Conservation (phyloP, 805 yeast genomes). For the Metschnikowia gelsemii region DNA sequence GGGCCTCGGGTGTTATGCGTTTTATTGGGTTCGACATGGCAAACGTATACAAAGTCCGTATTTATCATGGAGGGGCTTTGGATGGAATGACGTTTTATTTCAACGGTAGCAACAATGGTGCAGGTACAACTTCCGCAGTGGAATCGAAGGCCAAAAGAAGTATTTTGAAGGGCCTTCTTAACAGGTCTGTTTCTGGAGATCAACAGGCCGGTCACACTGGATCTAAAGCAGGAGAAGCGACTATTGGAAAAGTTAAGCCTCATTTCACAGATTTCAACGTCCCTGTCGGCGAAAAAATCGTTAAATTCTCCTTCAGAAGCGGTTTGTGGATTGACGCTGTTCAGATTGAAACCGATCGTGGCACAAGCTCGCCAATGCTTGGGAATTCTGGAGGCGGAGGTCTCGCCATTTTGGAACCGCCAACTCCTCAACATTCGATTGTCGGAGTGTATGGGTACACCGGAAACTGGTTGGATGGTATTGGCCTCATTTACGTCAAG, state of each 20-base stretch:
- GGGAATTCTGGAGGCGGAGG: slow-evolving; percentile 72
- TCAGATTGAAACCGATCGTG: slow-evolving; percentile 62
- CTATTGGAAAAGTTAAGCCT: slow-evolving; percentile 53
- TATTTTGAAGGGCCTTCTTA: slow-evolving; percentile 23
- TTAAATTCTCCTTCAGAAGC: slow-evolving; percentile 60
- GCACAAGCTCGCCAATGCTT: slow-evolving; percentile 52
- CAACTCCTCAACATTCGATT: slow-evolving; percentile 52
- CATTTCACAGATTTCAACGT: slow-evolving; percentile 57
- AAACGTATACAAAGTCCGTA: slow-evolving; percentile 51
- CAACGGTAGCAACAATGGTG: background rate
- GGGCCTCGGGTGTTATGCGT: slow-evolving; percentile 21
- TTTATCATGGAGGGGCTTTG: slow-evolving; percentile 73
- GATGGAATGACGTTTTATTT: slow-evolving; percentile 71
- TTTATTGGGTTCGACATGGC: slow-evolving; percentile 32
- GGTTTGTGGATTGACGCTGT: slow-evolving; percentile 93
- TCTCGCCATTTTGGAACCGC: slow-evolving; percentile 57
- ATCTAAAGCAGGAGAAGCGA: slow-evolving; percentile 9
- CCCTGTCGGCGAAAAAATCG: slow-evolving; percentile 56
- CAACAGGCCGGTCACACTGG: background rate
- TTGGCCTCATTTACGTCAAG: slow-evolving; percentile 62
- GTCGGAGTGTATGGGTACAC: slow-evolving; percentile 72
- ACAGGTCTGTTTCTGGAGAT: slow-evolving; percentile 5
- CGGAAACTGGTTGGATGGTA: slow-evolving; percentile 69
- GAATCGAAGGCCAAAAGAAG: slow-evolving; percentile 52
- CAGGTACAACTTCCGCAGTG: background rate